phyloP scores from a whole-genome alignment of 495 filamentous ascomycete genomes.

The Tirmania nivea region DNA sequence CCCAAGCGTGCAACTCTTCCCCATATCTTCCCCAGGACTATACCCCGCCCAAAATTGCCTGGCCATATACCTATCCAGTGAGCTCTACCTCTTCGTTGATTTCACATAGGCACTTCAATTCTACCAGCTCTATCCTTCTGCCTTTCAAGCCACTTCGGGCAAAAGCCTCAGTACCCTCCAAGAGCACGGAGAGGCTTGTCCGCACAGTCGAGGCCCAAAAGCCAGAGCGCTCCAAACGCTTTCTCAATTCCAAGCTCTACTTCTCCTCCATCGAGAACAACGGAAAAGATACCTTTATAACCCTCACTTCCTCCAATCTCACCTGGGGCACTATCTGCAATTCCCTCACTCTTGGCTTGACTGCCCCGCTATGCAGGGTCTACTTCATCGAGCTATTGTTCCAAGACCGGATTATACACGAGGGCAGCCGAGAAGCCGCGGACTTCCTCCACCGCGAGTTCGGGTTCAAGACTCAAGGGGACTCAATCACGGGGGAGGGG shows the following conservation, averaged over 20 bases:
- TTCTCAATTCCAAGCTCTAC: conserved; percentile 8
- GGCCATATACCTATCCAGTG: no score
- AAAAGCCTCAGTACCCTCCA: neutral
- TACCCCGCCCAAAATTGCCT: no score
- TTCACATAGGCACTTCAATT: no score
- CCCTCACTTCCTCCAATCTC: conserved; percentile 7
- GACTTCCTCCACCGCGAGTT: conserved; percentile 4
- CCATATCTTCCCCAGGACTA: no score
- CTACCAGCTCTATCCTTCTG: no score
- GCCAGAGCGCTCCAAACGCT: conserved; percentile 6
- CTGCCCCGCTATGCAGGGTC: conserved; percentile 9
- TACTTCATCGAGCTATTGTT: conserved; percentile 12
- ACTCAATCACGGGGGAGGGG: conserved; percentile 3
- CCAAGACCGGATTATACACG: conserved; percentile 1
- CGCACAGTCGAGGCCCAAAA: conserved; percentile 1
- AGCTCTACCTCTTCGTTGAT: no score
- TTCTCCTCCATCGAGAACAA: conserved; percentile 2
- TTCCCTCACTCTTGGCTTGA: conserved; percentile 6
- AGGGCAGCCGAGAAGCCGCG: neutral
- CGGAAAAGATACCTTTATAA: conserved; percentile 6
- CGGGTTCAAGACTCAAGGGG: conserved; percentile 1
- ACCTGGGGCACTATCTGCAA: conserved; percentile 9
- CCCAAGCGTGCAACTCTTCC: no score
- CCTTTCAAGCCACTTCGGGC: no score
- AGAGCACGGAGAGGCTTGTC: neutral